These are phyloP conservation scores for Sporothrix sp. DNA, from an alignment of 2,329 filamentous ascomycete genomes.

Conservation along the genomic window DNA sequence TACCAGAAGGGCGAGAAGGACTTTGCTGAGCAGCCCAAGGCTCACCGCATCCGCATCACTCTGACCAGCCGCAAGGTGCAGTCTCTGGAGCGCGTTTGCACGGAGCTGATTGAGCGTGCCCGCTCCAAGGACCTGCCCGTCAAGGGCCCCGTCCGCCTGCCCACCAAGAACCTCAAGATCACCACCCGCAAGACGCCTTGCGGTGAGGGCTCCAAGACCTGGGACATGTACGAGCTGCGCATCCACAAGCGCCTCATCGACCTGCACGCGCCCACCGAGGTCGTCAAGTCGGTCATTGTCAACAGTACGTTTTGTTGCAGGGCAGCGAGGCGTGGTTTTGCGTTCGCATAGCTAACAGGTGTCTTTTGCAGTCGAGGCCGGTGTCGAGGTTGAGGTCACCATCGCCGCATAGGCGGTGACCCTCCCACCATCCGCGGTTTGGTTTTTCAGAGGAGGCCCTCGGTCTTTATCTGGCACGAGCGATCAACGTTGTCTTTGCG, in stretches of 20 bases:
- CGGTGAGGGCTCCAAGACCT: constrained; percentile 99
- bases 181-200: constrained; percentile 98
- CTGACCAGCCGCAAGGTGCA: constrained; percentile 90
- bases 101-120: constrained; percentile 95
- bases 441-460: no score
- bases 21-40: constrained; percentile 67
- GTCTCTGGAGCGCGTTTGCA: constrained; percentile 95
- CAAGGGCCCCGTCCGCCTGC: constrained; percentile 95
- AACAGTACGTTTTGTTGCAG: constrained; percentile 44
- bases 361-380: constrained; percentile 59
- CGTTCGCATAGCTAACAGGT: constrained; percentile 15
- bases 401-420: constrained; percentile 52
- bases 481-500: neutral
- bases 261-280: constrained; percentile 94
- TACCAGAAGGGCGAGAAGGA: constrained; percentile 95
- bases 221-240: constrained; percentile 88
- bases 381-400: constrained; percentile 88
- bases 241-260: constrained; percentile 98
- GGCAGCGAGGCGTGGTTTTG: no score
- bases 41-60: constrained; percentile 62
- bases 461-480: no score
- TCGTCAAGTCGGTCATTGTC: constrained; percentile 93
- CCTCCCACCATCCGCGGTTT: neutral
- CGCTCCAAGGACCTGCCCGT: constrained; percentile 97
- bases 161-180: constrained; percentile 94